Conservation (phyloP, 169 alveolate genomes). For the Plasmodium yoelii region DNA sequence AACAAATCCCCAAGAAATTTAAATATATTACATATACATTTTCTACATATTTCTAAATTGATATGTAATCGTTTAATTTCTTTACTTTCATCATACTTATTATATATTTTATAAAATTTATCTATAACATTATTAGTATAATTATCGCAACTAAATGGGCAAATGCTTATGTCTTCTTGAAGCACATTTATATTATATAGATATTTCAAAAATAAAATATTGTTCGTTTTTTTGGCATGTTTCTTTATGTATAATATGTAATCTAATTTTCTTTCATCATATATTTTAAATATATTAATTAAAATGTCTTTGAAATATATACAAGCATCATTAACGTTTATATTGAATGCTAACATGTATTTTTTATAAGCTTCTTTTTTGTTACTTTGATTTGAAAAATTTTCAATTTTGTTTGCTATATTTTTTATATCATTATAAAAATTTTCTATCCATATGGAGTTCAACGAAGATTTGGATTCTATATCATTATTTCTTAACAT, state of each 20-base stretch:
- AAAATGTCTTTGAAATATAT: conserved; percentile 21
- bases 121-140: conserved; percentile 34
- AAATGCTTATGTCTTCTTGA: background rate
- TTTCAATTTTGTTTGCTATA: conserved; percentile 21
- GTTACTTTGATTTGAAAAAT: conserved; percentile 13
- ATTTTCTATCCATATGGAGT: conserved; percentile 45
- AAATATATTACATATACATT: conserved; percentile 32
- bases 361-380: conserved; percentile 4
- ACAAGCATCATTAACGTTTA: conserved; percentile 51
- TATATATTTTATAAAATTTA: conserved; percentile 8
- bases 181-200: background rate
- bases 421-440: conserved; percentile 53
- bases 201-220: background rate
- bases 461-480: conserved; percentile 2
- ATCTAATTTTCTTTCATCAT: conserved; percentile 28
- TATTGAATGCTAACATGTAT: conserved; percentile 13
- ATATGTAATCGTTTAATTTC: conserved; percentile 2
- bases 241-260: conserved; percentile 26
- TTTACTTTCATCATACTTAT: background rate
- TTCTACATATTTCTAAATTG: conserved; percentile 27
- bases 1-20: conserved; percentile 51
- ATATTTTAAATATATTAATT: conserved; percentile 15
- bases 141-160: conserved; percentile 19
- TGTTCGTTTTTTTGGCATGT: background rate
- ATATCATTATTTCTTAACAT: conserved; percentile 22